Evolutionary conservation across 2,329 filamentous ascomycete species (phyloP), one percentile per base, ranked within the genome.

Genomic region (Diaporthe australafricana): DNA sequence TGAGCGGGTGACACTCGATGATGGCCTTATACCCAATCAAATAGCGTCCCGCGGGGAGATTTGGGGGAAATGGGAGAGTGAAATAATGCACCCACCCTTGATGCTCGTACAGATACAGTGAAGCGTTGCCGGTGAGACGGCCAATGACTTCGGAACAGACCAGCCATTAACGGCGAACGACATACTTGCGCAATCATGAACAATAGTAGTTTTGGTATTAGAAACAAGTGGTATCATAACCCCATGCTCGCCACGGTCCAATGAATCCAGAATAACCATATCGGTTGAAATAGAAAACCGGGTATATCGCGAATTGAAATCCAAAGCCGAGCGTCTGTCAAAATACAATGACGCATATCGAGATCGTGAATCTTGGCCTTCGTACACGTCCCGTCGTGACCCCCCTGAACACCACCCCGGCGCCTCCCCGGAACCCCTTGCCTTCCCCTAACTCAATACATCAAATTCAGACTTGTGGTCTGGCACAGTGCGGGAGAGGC

Each of bases 221-320:
- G 38, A 40, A 48, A 52, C 1, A 65, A 38, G 69, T 52, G 70
- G 70, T 68, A 72, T 68, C 70, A 50, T 63, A 63, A 48, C 45
- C 53, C 30, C 45, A 42, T 45, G 47, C 40, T 50, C 14, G 40
- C 27, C 22, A 27, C 32, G 20, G 40, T 53, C 45, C 30, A 50
- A 35, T 20, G 35, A 62, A 66, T 71, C 27, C 70, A 60, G 22
- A 32, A 63, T 45, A 60, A 55, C 65, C 52, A 47, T 38, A 27
- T 56, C 53, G 38, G 35, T 50, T 40, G 38, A 50, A 35, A 47
- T 27, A 45, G 55, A 67, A 30, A 50, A 68, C 53, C 55, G n/a
- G 63, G 42, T 71, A 71, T 60, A 48, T 60, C 20, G 35, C 35
- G 30, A 52, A 68, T 50, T 30, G 30, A 68, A 48, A 52, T 32